Evolutionary conservation across 495 filamentous ascomycete genomes (phyloP), one percentile per base, ranked within the genome.

Genomic region (Poronia punctata): DNA sequence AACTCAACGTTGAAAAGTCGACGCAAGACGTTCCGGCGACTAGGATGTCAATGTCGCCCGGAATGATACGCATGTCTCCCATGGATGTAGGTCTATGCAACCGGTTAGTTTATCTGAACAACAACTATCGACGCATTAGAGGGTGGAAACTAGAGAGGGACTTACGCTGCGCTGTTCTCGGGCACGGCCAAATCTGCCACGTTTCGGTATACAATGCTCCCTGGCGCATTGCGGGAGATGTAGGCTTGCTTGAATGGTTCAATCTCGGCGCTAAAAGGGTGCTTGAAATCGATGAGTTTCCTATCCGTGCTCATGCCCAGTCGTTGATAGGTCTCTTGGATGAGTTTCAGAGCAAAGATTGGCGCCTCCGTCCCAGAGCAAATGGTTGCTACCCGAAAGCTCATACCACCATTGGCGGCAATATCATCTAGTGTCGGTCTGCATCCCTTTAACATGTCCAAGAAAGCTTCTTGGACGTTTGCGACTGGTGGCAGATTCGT

Each of bases 331-430:
- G 59, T 54, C 32, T 70, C 70, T 16, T 52, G 47, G 35, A 72
- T 49, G 48, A 79, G 64, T 26, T 75, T 62, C 27, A 89, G 52
- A 0, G 81, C 82, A 3, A 89, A 63, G 5, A 94, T 59, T 8
- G 87, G 87, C 19, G 76, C 79, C 48, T 94, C 87, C 0, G 86
- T 92, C 3, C 87, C 87, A 8, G 84, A 89, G 51, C 86, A 94
- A 54, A 88, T 75, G 0, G 87, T 94, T 1, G 72, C 85, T 16
- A 90, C 71, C 2, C 71, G 71, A 7, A 90, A 33, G 6, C 41
- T 23, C 15, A 59, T 11, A 2, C 19, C n/a, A 7, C 37, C 39
- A 0, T 28, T 16, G 0, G 34, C 10, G 5, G 31, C 12, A 2
- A 60, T 36, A 7, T 19, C 26, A 6, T 27, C 16, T 5, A 48